Conservation (phyloP, 1,284 basidiomycete species). For the Neolentinus lepideus region DNA sequence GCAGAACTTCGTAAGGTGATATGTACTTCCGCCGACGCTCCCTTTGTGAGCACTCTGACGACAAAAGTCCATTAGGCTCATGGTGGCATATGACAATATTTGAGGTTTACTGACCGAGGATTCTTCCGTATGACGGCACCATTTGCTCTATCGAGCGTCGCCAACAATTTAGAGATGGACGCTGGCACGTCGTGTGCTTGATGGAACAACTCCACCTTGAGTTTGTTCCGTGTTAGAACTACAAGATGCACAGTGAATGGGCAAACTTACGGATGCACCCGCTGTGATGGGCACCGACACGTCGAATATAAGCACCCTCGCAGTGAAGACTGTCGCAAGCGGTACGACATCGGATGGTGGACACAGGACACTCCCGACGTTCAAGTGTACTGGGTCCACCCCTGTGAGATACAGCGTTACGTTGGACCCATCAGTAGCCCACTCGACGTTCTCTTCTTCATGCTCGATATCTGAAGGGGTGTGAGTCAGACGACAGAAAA, state of each 20-base stretch:
- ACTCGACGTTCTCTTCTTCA: conserved; percentile 74
- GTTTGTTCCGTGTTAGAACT: background rate
- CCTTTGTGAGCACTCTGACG: conserved; percentile 75
- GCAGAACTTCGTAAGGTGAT: conserved; percentile 61
- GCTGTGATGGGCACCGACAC: conserved; percentile 84
- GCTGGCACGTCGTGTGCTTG: conserved; percentile 92
- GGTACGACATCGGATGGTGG: conserved; percentile 65
- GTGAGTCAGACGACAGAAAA: conserved; percentile 3
- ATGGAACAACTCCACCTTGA: conserved; percentile 86
- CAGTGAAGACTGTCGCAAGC: conserved; percentile 71
- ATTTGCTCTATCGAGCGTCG: conserved; percentile 71
- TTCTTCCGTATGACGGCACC: conserved; percentile 73
- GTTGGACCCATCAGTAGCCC: conserved; percentile 89
- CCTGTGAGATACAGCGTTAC: conserved; percentile 79
- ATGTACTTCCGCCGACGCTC: conserved; percentile 79
- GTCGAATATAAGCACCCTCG: conserved; percentile 93
- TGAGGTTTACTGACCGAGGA: conserved; percentile 55
- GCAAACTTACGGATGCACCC: conserved; percentile 67
- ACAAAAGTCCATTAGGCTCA: background rate
- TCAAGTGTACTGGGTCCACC: conserved; percentile 84
- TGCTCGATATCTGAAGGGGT: conserved; percentile 71
- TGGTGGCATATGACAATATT: background rate
- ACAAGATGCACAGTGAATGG: background rate
- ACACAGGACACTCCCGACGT: conserved; percentile 87
- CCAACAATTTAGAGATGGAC: conserved; percentile 73